Conservation (phyloP, 1,139 yeast genomes). For the Lodderomyces metapsilosis region DNA sequence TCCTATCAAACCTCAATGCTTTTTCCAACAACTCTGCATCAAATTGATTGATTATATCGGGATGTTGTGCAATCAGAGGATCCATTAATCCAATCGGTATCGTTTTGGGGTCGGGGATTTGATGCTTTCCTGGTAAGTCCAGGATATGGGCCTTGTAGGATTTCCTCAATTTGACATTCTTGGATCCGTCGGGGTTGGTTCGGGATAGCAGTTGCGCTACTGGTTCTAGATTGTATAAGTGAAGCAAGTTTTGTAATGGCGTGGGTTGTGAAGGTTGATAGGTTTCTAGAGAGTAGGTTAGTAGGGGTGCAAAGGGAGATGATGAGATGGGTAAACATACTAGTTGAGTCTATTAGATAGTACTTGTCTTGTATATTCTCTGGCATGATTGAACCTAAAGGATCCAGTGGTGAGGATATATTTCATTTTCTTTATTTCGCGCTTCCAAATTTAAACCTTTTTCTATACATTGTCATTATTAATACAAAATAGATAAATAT, state of each 20-base stretch:
- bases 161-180: slow-evolving; percentile 87
- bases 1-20: slow-evolving; percentile 63
- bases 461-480: slow-evolving; percentile 1
- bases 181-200: slow-evolving; percentile 83
- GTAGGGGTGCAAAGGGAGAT: background rate
- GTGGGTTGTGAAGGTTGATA: slow-evolving; percentile 59
- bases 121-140: slow-evolving; percentile 82
- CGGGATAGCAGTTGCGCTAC: slow-evolving; percentile 82
- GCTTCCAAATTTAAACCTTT: background rate
- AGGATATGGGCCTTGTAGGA: slow-evolving; percentile 89
- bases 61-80: slow-evolving; percentile 30
- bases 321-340: slow-evolving; percentile 19
- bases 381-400: slow-evolving; percentile 1
- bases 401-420: too few relatives aligned
- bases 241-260: slow-evolving; percentile 67
- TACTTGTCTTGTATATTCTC: slow-evolving; percentile 14
- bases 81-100: slow-evolving; percentile 41
- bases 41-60: slow-evolving; percentile 47
- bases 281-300: slow-evolving; percentile 21
- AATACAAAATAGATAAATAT: slow-evolving; percentile 1
- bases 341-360: slow-evolving; percentile 22
- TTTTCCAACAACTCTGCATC: slow-evolving; percentile 48
- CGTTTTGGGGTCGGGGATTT: slow-evolving; percentile 63
- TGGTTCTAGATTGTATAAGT: slow-evolving; percentile 63
- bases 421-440: background rate